phyloP scores from a whole-genome alignment of 352 stramenopile genomes.

The Phytophthora quininea region DNA sequence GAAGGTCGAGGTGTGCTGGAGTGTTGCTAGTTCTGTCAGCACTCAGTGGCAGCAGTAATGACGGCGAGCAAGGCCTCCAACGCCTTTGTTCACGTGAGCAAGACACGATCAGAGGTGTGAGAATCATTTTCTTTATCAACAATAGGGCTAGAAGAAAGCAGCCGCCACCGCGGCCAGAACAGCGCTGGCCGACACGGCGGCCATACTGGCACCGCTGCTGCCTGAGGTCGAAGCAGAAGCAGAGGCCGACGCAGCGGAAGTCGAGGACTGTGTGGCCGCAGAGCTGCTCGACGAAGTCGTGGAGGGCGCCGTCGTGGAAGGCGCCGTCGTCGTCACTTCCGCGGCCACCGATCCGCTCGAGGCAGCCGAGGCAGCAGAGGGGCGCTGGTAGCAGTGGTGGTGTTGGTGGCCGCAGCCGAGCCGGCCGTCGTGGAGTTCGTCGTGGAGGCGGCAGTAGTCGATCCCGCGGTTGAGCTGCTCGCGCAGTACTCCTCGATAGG shows the following conservation, averaged over 20 bases:
- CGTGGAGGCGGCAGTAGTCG: constrained; percentile 2
- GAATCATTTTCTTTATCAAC: not conserved
- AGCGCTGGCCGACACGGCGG: constrained; percentile 9
- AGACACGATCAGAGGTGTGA: too few species aligned
- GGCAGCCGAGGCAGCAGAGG: not conserved
- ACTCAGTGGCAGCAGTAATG: too few species aligned
- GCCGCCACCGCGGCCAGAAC: constrained; percentile 10
- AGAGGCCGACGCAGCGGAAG: not conserved
- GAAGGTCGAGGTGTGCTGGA: too few species aligned
- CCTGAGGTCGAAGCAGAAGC: constrained; percentile 3
- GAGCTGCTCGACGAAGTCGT: constrained; percentile 4
- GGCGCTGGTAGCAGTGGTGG: not conserved
- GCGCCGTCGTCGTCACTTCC: not conserved
- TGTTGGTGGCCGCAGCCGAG: constrained; percentile 6
- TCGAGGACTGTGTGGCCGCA: not conserved
- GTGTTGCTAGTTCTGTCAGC: too few species aligned
- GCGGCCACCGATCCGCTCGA: not conserved
- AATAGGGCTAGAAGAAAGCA: constrained; percentile 6
- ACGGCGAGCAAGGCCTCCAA: not conserved
- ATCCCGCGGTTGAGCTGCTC: constrained; percentile 11
- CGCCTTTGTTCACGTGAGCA: too few species aligned
- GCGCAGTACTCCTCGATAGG: constrained; percentile 28
- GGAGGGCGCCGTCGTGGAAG: not conserved
- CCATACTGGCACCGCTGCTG: constrained; percentile 10
- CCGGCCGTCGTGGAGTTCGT: constrained; percentile 6